Evolutionary conservation across 176 grass and related monocot species (phyloP).

Genomic region (Oryza coarctata): DNA sequence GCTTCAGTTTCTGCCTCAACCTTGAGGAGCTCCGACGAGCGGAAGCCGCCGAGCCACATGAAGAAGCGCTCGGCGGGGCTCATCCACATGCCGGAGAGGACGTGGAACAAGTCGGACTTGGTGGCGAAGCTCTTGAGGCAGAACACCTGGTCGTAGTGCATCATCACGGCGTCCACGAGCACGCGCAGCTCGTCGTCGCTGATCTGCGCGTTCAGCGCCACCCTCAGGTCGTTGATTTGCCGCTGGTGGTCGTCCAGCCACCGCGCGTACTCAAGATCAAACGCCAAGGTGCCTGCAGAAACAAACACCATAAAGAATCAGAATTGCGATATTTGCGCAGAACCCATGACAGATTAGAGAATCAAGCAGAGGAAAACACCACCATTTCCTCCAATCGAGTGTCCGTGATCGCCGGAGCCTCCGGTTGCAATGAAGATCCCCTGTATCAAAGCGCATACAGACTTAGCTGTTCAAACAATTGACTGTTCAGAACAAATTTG

Average conservation of each 20-base stretch:
- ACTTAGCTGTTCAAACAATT: not conserved
- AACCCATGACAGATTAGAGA: not conserved
- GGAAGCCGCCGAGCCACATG: constrained; percentile 96
- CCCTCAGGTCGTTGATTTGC: constrained; percentile 65
- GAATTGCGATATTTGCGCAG: not conserved
- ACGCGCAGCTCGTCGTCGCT: constrained; percentile 59
- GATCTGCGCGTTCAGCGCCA: constrained; percentile 53
- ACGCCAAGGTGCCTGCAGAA: constrained; percentile 49
- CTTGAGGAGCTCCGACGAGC: constrained; percentile 83
- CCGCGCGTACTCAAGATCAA: constrained; percentile 81
- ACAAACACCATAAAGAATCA: not conserved
- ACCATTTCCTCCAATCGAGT: constrained; percentile 62
- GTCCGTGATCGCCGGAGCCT: constrained; percentile 49
- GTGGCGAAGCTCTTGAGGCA: constrained; percentile 63
- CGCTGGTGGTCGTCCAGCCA: constrained; percentile 94
- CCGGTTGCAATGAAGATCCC: constrained; percentile 84
- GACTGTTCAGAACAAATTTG: no score
- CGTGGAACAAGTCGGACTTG: constrained; percentile 75
- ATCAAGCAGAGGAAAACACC: not conserved
- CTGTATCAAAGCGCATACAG: constrained; percentile 16
- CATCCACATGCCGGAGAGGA: constrained; percentile 92
- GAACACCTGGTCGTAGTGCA: constrained; percentile 78
- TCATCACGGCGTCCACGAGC: constrained; percentile 63
- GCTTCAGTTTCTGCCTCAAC: no score
- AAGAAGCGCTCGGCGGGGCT: constrained; percentile 88